Evolutionary conservation across 2,329 filamentous ascomycete genomes (phyloP), one percentile per base, ranked within the genome.

Genomic region (Mollisiaceae sp.): DNA sequence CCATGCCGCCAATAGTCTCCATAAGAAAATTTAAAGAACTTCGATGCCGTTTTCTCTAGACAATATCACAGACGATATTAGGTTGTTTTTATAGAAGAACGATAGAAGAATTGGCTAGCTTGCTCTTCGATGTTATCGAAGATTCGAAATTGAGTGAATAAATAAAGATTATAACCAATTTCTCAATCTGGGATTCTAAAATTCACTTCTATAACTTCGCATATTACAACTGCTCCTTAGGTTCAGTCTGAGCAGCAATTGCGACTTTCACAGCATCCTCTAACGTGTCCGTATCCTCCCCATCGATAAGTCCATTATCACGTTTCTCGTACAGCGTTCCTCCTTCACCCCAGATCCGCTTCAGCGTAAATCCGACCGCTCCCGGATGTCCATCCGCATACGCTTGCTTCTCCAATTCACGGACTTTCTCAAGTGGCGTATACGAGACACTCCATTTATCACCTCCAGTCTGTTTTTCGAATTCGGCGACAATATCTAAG

Each of bases 311-410:
- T 35, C 81, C 82, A 71, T 93, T 92, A 73, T 91, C 89, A 62
- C 87, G 85, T 76, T 85, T 84, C 1, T 86, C 83, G 73, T 93
- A 92, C 55, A 92, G 75, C 0, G 90, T 93, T 1, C 88, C 88
- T 0, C 91, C 91, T 71, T 91, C 86, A 0, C 85, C 85, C 91
- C 90, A 93, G 59, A 93, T 93, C 20, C 91, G 79, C 18, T 20
- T 18, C 43, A 45, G 18, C 43, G 43, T 45, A 18, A 18, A 45
- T 2, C 43, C 43, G 4, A 18, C 18, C 2, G 15, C 43, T 18
- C 74, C 66, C 0, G 87, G 82, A 56, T 81, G 77, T 0, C 81
- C 80, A 39, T 81, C 79, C 18, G 81, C 81, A 86, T 87, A 91
- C 0, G 83, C 82, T 73, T 86, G 80, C 60, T 82, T 74, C 78